Percentiles rank a stretch among this genome's conserved stretches.
Conservation (phyloP, 768 basidiomycete genomes). For the Boletus rubescentipes region DNA sequence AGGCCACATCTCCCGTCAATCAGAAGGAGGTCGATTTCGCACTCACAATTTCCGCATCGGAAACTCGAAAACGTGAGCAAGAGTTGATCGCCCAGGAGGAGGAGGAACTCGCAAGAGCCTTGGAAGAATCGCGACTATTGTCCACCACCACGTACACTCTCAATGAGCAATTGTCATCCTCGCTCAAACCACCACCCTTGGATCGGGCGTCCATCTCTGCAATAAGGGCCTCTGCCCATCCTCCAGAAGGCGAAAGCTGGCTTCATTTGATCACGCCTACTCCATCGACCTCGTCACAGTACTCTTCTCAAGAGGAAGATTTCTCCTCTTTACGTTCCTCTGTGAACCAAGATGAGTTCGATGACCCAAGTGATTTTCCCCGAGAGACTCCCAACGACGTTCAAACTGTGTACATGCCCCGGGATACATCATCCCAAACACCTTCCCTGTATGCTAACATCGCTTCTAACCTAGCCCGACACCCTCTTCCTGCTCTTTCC, state of each 20-base stretch:
- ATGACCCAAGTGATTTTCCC: constrained; percentile 1
- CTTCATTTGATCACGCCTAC: constrained; percentile 30
- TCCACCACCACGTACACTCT: constrained; percentile 10
- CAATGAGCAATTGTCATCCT: constrained; percentile 5
- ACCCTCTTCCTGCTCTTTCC: constrained; percentile 10
- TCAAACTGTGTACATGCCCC: not conserved
- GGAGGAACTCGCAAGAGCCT: constrained; percentile 61
- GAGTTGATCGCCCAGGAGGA: constrained; percentile 47
- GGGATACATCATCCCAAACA: constrained; percentile 9
- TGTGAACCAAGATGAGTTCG: constrained; percentile 15
- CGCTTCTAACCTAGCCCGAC: constrained; percentile 22
- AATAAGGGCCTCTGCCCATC: constrained; percentile 12
- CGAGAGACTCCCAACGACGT: constrained; percentile 5
- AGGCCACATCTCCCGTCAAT: constrained; percentile 30
- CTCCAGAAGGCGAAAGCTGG: constrained; percentile 33
- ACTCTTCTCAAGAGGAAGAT: constrained; percentile 23
- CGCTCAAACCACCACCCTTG: constrained; percentile 4
- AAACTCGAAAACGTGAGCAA: constrained; percentile 33
- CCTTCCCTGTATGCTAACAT: constrained; percentile 27
- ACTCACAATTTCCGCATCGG: constrained; percentile 45
- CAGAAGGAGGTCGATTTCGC: constrained; percentile 49
- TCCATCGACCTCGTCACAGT: constrained; percentile 20
- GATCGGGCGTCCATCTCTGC: constrained; percentile 20
- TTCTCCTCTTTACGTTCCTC: constrained; percentile 25
- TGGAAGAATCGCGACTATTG: constrained; percentile 50